A percentile compares a stretch with the other conserved stretches of the same genome.
These are phyloP conservation scores for Wickerhamiella occidentalis DNA, from an alignment of 805 yeast genomes.

Conservation along the genomic window DNA sequence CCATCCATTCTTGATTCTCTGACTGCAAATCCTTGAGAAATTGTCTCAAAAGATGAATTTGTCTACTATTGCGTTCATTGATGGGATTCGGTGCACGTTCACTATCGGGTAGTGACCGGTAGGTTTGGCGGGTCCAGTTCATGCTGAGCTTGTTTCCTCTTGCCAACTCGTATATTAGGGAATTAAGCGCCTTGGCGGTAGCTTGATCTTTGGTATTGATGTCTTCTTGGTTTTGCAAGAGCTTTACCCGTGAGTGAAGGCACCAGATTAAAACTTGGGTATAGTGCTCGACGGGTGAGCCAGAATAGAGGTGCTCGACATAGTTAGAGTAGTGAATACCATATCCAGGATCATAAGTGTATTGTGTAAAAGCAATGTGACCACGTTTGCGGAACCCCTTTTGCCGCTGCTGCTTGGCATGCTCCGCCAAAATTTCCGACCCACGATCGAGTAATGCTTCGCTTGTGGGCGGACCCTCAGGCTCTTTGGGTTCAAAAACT, in stretches of 20 bases:
- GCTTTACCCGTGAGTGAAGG: background rate
- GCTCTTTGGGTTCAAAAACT: background rate
- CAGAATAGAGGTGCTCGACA: background rate
- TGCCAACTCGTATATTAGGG: slow-evolving; percentile 1
- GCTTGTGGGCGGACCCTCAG: background rate
- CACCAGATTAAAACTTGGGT: slow-evolving; percentile 12
- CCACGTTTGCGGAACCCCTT: slow-evolving; percentile 1
- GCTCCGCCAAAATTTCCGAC: background rate
- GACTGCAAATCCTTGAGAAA: background rate
- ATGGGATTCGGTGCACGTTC: slow-evolving; percentile 6
- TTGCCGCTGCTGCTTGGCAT: background rate
- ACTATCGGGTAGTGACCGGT: background rate
- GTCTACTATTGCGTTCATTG: background rate
- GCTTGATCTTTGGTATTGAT: background rate
- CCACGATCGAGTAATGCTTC: background rate
- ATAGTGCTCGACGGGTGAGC: slow-evolving; percentile 8
- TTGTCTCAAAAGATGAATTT: background rate
- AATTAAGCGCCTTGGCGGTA: background rate
- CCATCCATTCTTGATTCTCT: slow-evolving; percentile 1
- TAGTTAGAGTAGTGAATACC: background rate
- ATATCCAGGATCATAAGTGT: background rate
- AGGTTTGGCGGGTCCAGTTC: slow-evolving; percentile 6
- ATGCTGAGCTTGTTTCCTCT: slow-evolving; percentile 1
- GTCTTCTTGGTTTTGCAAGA: background rate
- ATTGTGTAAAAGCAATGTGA: slow-evolving; percentile 3